A percentile compares a stretch with the other conserved stretches of the same genome.
These are phyloP conservation scores for Yarrowia sp. DNA, from an alignment of 805 yeast species.

Conservation along the genomic window DNA sequence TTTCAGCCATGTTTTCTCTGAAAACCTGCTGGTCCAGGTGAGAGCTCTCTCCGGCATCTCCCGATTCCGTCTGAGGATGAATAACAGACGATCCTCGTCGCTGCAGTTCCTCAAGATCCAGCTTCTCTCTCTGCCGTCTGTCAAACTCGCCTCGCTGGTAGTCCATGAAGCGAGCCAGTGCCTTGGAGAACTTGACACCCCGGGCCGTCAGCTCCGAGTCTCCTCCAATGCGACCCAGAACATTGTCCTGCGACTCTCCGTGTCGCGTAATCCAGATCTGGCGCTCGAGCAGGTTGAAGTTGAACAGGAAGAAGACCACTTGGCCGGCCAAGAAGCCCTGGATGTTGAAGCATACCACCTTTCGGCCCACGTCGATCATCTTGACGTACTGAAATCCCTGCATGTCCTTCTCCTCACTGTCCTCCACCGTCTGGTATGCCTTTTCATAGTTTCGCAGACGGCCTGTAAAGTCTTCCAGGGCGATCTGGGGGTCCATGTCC, in stretches of 20 bases:
- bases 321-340: conserved; percentile 89
- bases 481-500: conserved; percentile 76
- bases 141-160: conserved; percentile 69
- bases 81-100: background rate
- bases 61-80: background rate
- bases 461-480: conserved; percentile 76
- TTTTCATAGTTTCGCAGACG: conserved; percentile 79
- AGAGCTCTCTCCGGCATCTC: background rate
- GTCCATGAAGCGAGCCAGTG: conserved; percentile 71
- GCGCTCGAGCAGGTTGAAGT: conserved; percentile 82
- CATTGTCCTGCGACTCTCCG: conserved; percentile 88
- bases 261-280: conserved; percentile 95
- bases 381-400: conserved; percentile 79
- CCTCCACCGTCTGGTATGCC: conserved; percentile 89
- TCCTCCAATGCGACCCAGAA: conserved; percentile 86
- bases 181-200: conserved; percentile 70
- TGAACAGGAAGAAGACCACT: conserved; percentile 82
- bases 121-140: conserved; percentile 54
- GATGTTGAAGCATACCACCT: conserved; percentile 87
- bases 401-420: conserved; percentile 63
- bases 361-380: conserved; percentile 94
- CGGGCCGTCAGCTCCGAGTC: conserved; percentile 77
- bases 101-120: conserved; percentile 30
- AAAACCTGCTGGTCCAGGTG: background rate
- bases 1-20: background rate